Conservation (phyloP, 257 asterid genomes). For the Jacaranda copaia region DNA sequence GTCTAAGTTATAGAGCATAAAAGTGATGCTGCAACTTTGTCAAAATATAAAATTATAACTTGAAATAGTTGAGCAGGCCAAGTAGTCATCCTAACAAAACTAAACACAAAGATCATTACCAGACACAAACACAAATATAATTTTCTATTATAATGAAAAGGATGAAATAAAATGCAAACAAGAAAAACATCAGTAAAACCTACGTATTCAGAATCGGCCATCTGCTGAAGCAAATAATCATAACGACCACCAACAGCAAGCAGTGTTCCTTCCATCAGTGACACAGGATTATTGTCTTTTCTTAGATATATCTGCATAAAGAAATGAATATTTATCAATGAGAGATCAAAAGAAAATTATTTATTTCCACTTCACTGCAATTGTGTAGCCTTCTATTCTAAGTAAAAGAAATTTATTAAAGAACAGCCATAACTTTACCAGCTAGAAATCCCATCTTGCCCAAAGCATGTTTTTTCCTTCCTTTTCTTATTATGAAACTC, state of each 20-base stretch:
- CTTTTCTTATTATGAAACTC: background rate
- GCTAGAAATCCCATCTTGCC: background rate
- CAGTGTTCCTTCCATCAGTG: conserved; percentile 83
- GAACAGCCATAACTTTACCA: background rate
- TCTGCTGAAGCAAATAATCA: conserved; percentile 78
- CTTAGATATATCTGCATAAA: conserved; percentile 73
- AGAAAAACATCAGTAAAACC: conserved; percentile 43
- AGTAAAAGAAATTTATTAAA: background rate
- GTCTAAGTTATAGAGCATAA: conserved; percentile 8
- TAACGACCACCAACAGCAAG: conserved; percentile 98
- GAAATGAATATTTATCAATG: conserved; percentile 24
- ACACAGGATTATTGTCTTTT: conserved; percentile 64
- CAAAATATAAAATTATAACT: conserved; percentile 12
- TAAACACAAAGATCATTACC: conserved; percentile 1
- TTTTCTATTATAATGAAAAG: conserved; percentile 7
- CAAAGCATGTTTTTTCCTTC: background rate
- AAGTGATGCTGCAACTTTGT: conserved; percentile 11
- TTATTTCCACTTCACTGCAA: background rate
- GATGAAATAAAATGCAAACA: conserved; percentile 22
- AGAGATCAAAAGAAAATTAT: conserved; percentile 9
- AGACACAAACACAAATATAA: conserved; percentile 6
- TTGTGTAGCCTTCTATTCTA: background rate
- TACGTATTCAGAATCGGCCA: conserved; percentile 70
- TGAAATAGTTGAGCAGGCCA: background rate
- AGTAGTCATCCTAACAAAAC: background rate